Conservation (phyloP, 2,329 filamentous ascomycete species). For the Microdochium nivale region DNA sequence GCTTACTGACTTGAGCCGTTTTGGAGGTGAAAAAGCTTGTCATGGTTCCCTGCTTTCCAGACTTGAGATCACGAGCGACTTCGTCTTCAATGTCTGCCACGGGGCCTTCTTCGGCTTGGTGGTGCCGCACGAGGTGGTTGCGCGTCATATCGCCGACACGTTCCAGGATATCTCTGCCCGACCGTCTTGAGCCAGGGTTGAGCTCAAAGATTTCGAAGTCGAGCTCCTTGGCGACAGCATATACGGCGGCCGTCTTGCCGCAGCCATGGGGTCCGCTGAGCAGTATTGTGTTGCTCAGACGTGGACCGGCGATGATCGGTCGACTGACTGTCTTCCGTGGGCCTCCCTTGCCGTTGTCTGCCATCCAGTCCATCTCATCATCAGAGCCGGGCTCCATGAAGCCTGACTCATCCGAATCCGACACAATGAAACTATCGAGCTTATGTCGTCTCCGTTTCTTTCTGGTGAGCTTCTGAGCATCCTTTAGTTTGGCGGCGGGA, state of each 20-base stretch:
- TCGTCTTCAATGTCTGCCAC: conserved; percentile 29
- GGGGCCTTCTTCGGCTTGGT: conserved; percentile 23
- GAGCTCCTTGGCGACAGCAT: conserved; percentile 85
- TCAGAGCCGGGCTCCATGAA: conserved; percentile 37
- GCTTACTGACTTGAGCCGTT: conserved; percentile 14
- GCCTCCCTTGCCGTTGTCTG: conserved; percentile 25
- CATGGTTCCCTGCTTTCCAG: conserved; percentile 70
- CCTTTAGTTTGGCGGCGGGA: conserved; percentile 21
- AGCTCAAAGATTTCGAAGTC: conserved; percentile 95
- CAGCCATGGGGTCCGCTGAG: conserved; percentile 84
- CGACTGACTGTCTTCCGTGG: conserved; percentile 43
- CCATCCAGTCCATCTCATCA: conserved; percentile 40
- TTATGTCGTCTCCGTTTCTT: conserved; percentile 67
- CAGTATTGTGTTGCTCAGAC: conserved; percentile 68
- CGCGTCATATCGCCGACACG: conserved; percentile 93
- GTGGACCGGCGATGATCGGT: conserved; percentile 32
- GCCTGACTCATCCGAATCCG: conserved; percentile 62
- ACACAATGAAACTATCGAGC: conserved; percentile 71
- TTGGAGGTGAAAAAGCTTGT: conserved; percentile 69
- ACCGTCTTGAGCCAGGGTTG: conserved; percentile 73
- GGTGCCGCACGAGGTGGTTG: conserved; percentile 73
- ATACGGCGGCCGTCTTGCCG: conserved; percentile 88
- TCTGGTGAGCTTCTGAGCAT: conserved; percentile 21
- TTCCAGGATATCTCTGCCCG: conserved; percentile 83
- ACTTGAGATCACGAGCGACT: conserved; percentile 49